phyloP scores from a whole-genome alignment of 2,329 filamentous ascomycete genomes.

The Aaosphaeria arxii region DNA sequence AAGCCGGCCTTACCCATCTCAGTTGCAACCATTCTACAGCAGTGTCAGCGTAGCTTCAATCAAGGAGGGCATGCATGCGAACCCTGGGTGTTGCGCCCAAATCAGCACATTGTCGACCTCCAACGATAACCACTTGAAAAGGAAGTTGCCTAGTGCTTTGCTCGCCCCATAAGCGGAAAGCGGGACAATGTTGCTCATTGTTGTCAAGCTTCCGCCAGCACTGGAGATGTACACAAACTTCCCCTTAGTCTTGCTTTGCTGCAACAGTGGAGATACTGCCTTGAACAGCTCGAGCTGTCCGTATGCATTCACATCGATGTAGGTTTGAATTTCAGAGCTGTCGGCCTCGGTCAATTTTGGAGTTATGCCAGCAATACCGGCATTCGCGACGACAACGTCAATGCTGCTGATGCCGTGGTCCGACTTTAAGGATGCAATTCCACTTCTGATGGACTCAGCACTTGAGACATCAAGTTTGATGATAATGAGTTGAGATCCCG shows the following conservation, averaged over 20 bases:
- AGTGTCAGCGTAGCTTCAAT: not conserved
- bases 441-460: conserved; percentile 21
- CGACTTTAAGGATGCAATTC: conserved; percentile 15
- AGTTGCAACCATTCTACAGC: conserved; percentile 5
- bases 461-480: conserved; percentile 11
- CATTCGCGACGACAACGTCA: conserved; percentile 40
- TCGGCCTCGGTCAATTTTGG: not conserved
- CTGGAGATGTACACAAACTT: conserved; percentile 16
- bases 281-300: conserved; percentile 15
- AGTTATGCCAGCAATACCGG: conserved; percentile 20
- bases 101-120: conserved; percentile 11
- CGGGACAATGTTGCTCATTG: conserved; percentile 5
- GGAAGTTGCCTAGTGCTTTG: conserved; percentile 14
- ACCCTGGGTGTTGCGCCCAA: conserved; percentile 16
- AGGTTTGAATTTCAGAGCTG: conserved; percentile 6
- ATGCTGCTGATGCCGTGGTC: conserved; percentile 10
- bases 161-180: conserved; percentile 13
- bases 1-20: conserved; percentile 5
- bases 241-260: conserved; percentile 1
- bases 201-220: conserved; percentile 5
- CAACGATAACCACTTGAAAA: conserved; percentile 13
- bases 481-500: conserved; percentile 6
- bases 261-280: conserved; percentile 6
- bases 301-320: conserved; percentile 13
- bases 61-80: not conserved